These are phyloP conservation scores for Paspalum notatum DNA, from an alignment of 176 grass and related monocot species.

Conservation along the genomic window DNA sequence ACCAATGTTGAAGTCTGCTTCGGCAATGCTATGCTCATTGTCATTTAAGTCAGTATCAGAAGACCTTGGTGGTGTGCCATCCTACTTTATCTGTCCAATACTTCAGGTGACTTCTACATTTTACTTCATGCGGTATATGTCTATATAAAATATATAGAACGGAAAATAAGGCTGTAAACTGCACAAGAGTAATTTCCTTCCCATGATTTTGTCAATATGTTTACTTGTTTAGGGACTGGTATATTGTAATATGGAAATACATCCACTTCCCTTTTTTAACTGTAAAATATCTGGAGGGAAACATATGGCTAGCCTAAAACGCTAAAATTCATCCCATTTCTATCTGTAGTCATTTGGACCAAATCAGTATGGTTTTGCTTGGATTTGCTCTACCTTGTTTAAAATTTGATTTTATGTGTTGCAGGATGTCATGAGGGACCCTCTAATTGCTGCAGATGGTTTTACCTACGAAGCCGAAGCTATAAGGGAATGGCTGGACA, in stretches of 20 bases:
- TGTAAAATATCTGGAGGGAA: not conserved
- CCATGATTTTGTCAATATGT: not conserved
- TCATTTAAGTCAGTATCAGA: slow-evolving; percentile 62
- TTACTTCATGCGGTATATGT: not conserved
- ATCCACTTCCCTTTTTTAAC: not conserved
- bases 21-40: slow-evolving; percentile 29
- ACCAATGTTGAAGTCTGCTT: slow-evolving; percentile 50
- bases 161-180: not conserved
- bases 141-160: not conserved
- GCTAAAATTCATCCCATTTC: not conserved
- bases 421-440: slow-evolving; percentile 77
- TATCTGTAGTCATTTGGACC: slow-evolving; percentile 8
- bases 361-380: slow-evolving; percentile 4
- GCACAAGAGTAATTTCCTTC: not conserved
- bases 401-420: slow-evolving; percentile 18
- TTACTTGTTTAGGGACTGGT: not conserved
- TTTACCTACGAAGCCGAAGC: slow-evolving; percentile 75
- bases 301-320: not conserved
- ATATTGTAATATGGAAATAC: not conserved
- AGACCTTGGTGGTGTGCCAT: slow-evolving; percentile 53
- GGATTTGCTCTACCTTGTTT: slow-evolving; percentile 10
- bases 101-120: slow-evolving; percentile 43
- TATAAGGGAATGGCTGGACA: slow-evolving; percentile 62
- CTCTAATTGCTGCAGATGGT: slow-evolving; percentile 66
- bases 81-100: slow-evolving; percentile 80